These are phyloP conservation scores for Trypanosoma congolense DNA, from an alignment of 208 protist species.

Conservation along the genomic window DNA sequence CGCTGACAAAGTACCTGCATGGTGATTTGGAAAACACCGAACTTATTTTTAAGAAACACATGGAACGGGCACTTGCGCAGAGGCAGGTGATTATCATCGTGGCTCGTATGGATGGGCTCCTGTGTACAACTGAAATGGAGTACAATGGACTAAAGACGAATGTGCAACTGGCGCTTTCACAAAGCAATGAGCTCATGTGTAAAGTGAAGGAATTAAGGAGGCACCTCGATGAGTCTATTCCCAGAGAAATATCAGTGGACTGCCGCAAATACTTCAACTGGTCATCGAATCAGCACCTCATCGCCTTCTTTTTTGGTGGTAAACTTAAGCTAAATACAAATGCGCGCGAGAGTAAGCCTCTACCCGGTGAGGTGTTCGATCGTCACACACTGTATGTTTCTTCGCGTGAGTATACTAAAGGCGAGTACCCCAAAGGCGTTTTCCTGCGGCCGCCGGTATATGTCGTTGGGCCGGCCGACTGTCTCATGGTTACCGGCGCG, in stretches of 20 bases:
- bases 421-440: constrained; percentile 73
- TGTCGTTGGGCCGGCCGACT: constrained; percentile 79
- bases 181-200: constrained; percentile 74
- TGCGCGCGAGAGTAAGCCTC: constrained; percentile 69
- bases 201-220: constrained; percentile 62
- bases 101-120: constrained; percentile 87
- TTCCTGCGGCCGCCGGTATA: constrained; percentile 83
- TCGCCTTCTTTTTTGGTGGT: constrained; percentile 87
- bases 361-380: constrained; percentile 76
- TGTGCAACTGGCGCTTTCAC: constrained; percentile 68
- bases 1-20: constrained; percentile 81
- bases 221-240: constrained; percentile 67
- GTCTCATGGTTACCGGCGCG: constrained; percentile 71
- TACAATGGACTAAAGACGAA: constrained; percentile 91
- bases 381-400: constrained; percentile 76
- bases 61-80: constrained; percentile 73
- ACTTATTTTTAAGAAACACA: constrained; percentile 89
- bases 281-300: constrained; percentile 86
- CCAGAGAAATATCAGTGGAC: constrained; percentile 73
- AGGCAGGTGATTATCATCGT: constrained; percentile 75
- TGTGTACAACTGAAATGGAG: constrained; percentile 92
- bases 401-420: constrained; percentile 21
- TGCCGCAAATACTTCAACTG: constrained; percentile 92
- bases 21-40: constrained; percentile 90
- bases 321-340: constrained; percentile 85